These are phyloP conservation scores for Calycina herbarum DNA, from an alignment of 2,329 filamentous ascomycete species.

Conservation along the genomic window DNA sequence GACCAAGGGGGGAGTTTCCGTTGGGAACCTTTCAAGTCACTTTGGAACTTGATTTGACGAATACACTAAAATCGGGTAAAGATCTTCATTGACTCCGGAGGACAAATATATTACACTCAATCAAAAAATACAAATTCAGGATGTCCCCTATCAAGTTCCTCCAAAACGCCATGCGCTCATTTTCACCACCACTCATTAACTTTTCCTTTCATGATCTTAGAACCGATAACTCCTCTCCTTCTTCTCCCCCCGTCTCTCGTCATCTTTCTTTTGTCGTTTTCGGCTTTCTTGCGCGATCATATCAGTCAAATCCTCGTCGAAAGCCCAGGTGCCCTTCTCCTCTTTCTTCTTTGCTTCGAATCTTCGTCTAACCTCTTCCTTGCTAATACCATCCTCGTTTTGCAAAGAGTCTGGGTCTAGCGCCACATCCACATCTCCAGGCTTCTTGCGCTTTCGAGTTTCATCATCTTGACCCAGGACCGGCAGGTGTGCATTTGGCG, in stretches of 20 bases:
- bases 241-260: conserved; percentile 71
- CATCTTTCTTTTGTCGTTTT: conserved; percentile 86
- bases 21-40: too few species aligned
- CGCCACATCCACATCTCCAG: conserved; percentile 89
- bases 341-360: conserved; percentile 73
- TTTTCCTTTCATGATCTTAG: conserved; percentile 14
- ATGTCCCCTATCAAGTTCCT: not conserved
- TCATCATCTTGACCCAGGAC: conserved; percentile 81
- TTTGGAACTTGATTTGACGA: too few species aligned
- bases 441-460: conserved; percentile 85
- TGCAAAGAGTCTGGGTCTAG: conserved; percentile 82
- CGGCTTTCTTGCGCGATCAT: conserved; percentile 94
- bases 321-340: conserved; percentile 60
- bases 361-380: conserved; percentile 76
- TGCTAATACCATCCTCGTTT: conserved; percentile 74
- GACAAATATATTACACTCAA: conserved; percentile 8
- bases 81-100: not conserved
- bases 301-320: conserved; percentile 87
- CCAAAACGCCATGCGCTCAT: conserved; percentile 8
- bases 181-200: conserved; percentile 8
- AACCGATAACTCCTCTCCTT: conserved; percentile 37
- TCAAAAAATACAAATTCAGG: conserved; percentile 6
- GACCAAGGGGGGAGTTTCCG: too few species aligned
- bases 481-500: conserved; percentile 57
- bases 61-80: not conserved